Base-by-base conservation (phyloP, 176 grass and related monocot species). In the Saccharum officinarum region DNA sequence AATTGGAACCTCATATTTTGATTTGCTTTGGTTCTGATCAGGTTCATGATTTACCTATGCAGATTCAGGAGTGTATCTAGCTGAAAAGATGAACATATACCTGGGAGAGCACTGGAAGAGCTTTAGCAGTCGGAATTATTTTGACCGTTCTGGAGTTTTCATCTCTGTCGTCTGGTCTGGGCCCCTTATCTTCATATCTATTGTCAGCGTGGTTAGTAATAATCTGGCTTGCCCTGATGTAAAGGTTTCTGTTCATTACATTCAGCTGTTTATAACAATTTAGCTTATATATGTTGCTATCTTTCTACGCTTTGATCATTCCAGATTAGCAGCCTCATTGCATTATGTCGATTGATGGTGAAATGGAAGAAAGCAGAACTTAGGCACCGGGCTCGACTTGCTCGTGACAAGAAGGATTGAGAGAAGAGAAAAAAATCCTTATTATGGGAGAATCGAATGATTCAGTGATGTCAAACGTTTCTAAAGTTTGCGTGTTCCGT, bases 361-460 rank as follows among this genome's bases (percentile, higher is more conserved):
- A 92, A 95, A 84, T 95, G 88, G 90, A 95, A 95, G 81, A 95
- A 68, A 71, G 90, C 86, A 34, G 93, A 95, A 78, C 88, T 92
- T 45, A 90, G 76, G 83, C 88, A 92, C 75, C 86, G 76, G 38
- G 90, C 62, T 75, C 79, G 50, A 69, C 75, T 95, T 75, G 79
- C 80, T 34, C 88, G 52, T 22, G 80, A 73, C 70, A 95, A 92
- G 36, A 40, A 88, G 79, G 90, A 95, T 20, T 92, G 72, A 88
- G 7, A 13, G 11, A 34, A 25, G 59, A 28, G 63, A 7, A 65
- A 31, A 10, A 25, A n/a, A 22, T 25, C 47, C 16, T 52, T 60
- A 22, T 72, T 86, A 22, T 57, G 36, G 10, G 33, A 82, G 8
- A 47, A 10, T 39, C 3, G 6, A 77, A 30, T 77, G 30, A 4